Base-by-base conservation (phyloP, 1,139 yeast genomes). In the Kluyveromyces sp. region DNA sequence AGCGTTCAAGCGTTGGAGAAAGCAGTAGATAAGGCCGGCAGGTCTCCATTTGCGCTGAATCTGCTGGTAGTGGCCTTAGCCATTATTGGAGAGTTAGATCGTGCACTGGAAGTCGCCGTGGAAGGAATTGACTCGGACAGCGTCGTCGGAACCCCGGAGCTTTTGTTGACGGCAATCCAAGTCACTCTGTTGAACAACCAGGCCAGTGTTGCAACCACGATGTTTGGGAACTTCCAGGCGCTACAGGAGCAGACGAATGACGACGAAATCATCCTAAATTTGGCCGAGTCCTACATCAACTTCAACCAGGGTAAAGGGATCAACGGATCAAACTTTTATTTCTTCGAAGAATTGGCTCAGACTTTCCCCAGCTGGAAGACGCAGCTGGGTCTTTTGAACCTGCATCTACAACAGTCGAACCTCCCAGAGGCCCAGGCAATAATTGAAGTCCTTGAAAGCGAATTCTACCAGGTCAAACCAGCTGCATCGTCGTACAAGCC, bases 401-500 rank as follows among this genome's bases (percentile, higher is more conserved):
- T 67, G 33, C 70, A 69, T 44, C 50, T 70, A 47, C 71, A 70
- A 53, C 63, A 68, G 49, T 59, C 62, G 20, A 67, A 69, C 46
- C 48, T 67, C n/a, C 69, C 68, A 3, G 74, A 70, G 51, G 67
- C 73, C n/a, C 55, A 60, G 39, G 67, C 66, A 13, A 60, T 67
- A 32, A 55, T 69, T 3, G 60, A 56, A 28, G 49, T 60, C 42
- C 51, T 63, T 46, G 57, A 62, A 40, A 51, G 58, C 17, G 64
- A 62, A 38, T 50, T 53, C 42, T 54, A 58, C 46, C 55, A 47
- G n/a, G 56, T 56, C 35, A 52, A 46, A 36, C 56, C 50, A 13
- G 46, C 45, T 15, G 60, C 61, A 12, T 48, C 39, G 40, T 47
- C 43, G 12, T 59, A 63, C 48, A 52, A 54, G 34, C 72, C 70